Evolutionary conservation across 2,329 filamentous ascomycete species (phyloP), one percentile per base, ranked within the genome.

Genomic region (Tolypocladium pustulatum): DNA sequence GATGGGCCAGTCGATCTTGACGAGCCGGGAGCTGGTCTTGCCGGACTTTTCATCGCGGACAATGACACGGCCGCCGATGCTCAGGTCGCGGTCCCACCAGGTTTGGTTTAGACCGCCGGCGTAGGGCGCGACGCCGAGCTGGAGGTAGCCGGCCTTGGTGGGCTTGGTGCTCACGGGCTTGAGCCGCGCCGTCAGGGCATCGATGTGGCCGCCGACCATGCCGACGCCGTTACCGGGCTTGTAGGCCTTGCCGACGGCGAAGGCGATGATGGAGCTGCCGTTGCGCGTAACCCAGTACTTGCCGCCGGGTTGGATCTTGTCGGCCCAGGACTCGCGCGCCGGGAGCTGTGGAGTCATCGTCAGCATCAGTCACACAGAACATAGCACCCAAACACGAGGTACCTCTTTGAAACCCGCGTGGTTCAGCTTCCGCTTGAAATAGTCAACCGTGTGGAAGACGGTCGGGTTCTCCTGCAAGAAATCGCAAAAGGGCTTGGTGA

Each of bases 21-120:
- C 92, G 53, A 97, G 80, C 76, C 87, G 90, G 36, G 83, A 86
- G 27, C 82, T 79, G 40, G 95, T 90, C 80, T 93, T 95, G 64
- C 88, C 88, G 2, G 84, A 83, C 54, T 78, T 75, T 5, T 80
- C 71, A 65, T 96, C 87, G 63, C 86, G 89, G 53, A 97, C 86
- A 55, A 97, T 79, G 4, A 97, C 93, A 52, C 91, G 82, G 43
- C 94, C 94, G 63, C 91, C 94, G 66, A 97, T 89, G 64, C 89
- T 87, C 56, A 99, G 81, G 72, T 99, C 94, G 41, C 94, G 85
- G 72, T 97, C 94, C 93, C 92, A 97, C 94, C 94, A 97, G 1
- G 94, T 97, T 62, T 81, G 79, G 70, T 92, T 94, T 61, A 97
- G 76, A 1, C 80, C 91, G 56, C 94, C 93, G 12, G 91, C 93